phyloP scores from a whole-genome alignment of 2,329 filamentous ascomycete species.

The Arthrobotrys sphaeroides region DNA sequence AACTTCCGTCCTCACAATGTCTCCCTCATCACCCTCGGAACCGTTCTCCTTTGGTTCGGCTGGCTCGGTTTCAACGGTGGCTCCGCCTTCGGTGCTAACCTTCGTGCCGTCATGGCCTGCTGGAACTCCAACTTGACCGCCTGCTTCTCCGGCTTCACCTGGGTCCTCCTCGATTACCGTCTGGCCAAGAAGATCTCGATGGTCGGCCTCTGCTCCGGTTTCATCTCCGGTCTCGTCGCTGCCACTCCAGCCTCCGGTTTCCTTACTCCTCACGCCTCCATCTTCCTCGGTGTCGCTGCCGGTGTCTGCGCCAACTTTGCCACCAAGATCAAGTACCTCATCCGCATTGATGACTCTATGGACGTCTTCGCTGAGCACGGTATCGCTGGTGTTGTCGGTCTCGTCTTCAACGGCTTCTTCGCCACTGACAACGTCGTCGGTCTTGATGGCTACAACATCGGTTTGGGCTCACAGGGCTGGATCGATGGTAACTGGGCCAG shows the following conservation, averaged over 20 bases:
- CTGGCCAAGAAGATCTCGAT: slow-evolving; percentile 92
- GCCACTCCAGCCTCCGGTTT: slow-evolving; percentile 76
- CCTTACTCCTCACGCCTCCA: slow-evolving; percentile 73
- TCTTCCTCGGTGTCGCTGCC: slow-evolving; percentile 73
- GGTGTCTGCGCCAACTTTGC: slow-evolving; percentile 63
- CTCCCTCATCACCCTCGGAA: slow-evolving; percentile 93
- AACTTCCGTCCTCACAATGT: slow-evolving; percentile 99
- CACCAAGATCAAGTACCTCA: slow-evolving; percentile 62
- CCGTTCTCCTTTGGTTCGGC: slow-evolving; percentile 95
- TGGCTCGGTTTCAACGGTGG: slow-evolving; percentile 99
- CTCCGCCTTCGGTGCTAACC: slow-evolving; percentile 90
- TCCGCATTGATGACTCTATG: slow-evolving; percentile 75
- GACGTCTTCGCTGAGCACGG: slow-evolving; percentile 78
- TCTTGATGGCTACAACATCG: slow-evolving; percentile 79
- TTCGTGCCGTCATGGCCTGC: slow-evolving; percentile 93
- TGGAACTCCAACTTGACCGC: slow-evolving; percentile 97
- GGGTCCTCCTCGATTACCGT: slow-evolving; percentile 95
- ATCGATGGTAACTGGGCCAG: slow-evolving; percentile 77
- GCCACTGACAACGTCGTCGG: slow-evolving; percentile 75
- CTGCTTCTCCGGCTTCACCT: slow-evolving; percentile 89
- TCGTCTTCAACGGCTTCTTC: slow-evolving; percentile 78
- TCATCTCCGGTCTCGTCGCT: slow-evolving; percentile 74
- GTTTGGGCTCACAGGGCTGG: slow-evolving; percentile 72
- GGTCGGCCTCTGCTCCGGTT: slow-evolving; percentile 77
- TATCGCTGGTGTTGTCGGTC: slow-evolving; percentile 74